These are phyloP conservation scores for Aspergillus sp. DNA, from an alignment of 2,329 filamentous ascomycete species.

Conservation along the genomic window DNA sequence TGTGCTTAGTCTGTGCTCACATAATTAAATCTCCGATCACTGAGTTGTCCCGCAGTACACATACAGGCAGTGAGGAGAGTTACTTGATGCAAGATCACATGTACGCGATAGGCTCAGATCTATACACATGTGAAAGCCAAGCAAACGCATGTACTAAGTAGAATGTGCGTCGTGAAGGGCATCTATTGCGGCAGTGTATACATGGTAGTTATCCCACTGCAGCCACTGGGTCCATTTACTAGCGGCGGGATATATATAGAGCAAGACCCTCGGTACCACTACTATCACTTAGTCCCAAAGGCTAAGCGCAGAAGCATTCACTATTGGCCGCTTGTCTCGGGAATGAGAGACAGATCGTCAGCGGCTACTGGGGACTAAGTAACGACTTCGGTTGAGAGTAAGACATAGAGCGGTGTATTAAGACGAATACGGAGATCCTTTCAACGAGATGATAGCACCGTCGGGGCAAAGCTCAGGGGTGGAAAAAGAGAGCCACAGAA, in stretches of 20 bases:
- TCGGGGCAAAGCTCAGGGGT: not conserved
- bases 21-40: not conserved
- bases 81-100: not conserved
- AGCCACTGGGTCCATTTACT: not conserved
- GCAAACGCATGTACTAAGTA: not conserved
- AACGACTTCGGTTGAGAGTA: not conserved
- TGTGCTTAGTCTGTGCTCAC: not conserved
- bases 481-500: not conserved
- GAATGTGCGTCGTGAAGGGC: not conserved
- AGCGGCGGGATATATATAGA: not conserved
- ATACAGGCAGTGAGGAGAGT: not conserved
- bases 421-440: not conserved
- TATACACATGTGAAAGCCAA: not conserved
- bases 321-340: not conserved
- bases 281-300: not conserved
- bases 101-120: not conserved
- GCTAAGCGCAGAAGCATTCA: not conserved
- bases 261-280: not conserved
- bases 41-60: not conserved
- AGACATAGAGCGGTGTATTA: not conserved
- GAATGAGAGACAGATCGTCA: not conserved
- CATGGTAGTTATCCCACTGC: not conserved
- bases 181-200: not conserved
- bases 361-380: not conserved
- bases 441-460: not conserved